Base-by-base conservation (phyloP, 345 rosid species). In the Hirschfeldia incana region DNA sequence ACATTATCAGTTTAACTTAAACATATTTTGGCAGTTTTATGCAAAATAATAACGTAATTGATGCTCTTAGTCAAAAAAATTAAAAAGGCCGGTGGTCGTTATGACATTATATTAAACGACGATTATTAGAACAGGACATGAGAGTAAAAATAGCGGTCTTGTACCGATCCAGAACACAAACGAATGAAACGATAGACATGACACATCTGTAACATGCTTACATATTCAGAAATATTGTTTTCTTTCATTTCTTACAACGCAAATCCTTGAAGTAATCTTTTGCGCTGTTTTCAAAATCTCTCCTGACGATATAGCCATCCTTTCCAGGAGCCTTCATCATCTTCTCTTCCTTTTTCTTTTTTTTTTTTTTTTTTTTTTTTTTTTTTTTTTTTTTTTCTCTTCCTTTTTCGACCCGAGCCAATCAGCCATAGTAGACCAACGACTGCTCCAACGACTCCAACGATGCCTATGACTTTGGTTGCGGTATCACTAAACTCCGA, bases 281-380 rank as follows among this genome's bases (percentile, higher is more conserved):
- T 11, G 79, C 67, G 49, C 62, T 68, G 27, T 17, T 27, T 60
- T 76, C 68, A 2, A 76, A 76, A 59, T 30, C 4, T 11, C 33
- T 21, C 61, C 68, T 76, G 27, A 0, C 10, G 29, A 76, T 59
- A 28, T 42, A 30, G 32, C 67, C 67, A 67, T 67, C 46, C 26
- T 30, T 42, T 34, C 73, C 67, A 58, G 79, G 73, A 67, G 73
- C 73, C 46, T 76, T 76, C 79, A 76, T 67, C 79, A 67, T 76
- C 67, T 67, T 76, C 26, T 76, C 67, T 57, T 37, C 1, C 37
- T 51, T 36, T 66, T 28, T 4, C 21, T n/a, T n/a, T n/a, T n/a
- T n/a, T n/a, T n/a, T n/a, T n/a, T n/a, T n/a, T n/a, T n/a, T n/a
- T n/a, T n/a, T n/a, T n/a, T n/a, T n/a, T n/a, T n/a, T n/a, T n/a